phyloP scores from a whole-genome alignment of 495 filamentous ascomycete genomes.

The Annulohypoxylon maeteangense region DNA sequence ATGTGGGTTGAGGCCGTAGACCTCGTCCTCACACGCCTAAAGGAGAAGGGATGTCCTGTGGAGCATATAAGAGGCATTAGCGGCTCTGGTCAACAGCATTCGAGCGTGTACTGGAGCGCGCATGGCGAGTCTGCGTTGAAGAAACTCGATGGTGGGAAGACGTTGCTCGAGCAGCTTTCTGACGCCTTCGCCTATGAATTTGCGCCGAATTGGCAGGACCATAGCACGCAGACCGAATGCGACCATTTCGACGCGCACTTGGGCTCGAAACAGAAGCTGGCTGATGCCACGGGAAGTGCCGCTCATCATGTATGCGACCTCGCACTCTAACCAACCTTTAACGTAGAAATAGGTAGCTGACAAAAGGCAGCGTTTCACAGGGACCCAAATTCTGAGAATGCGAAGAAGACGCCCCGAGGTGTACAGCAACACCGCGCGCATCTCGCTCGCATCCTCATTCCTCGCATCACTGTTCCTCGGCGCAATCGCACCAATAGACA shows the following conservation, averaged over 20 bases:
- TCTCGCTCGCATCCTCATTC: conserved; percentile 95
- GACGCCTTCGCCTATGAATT: conserved; percentile 84
- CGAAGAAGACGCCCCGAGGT: conserved; percentile 79
- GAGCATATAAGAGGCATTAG: conserved; percentile 81
- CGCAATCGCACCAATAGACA: conserved; percentile 86
- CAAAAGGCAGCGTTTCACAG: conserved; percentile 85
- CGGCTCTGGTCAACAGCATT: conserved; percentile 95
- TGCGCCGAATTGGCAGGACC: conserved; percentile 98
- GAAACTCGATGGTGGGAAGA: conserved; percentile 66
- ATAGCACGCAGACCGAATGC: conserved; percentile 91
- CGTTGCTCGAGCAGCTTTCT: conserved; percentile 74
- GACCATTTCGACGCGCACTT: conserved; percentile 82
- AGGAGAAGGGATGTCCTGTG: conserved; percentile 79
- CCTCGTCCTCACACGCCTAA: conserved; percentile 77
- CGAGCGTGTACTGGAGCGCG: conserved; percentile 88
- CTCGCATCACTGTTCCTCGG: conserved; percentile 92
- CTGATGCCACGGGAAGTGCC: conserved; percentile 84
- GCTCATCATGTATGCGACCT: conserved; percentile 83
- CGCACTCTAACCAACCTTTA: neutral
- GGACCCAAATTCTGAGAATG: conserved; percentile 93
- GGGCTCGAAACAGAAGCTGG: conserved; percentile 72
- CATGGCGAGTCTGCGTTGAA: conserved; percentile 74
- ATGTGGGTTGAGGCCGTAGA: conserved; percentile 96
- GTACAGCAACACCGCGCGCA: conserved; percentile 81
- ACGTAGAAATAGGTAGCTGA: conserved; percentile 36